Evolutionary conservation across 176 grass and related monocot genomes (phyloP), one percentile per base, ranked within the genome.

Genomic region (Olyra latifolia): DNA sequence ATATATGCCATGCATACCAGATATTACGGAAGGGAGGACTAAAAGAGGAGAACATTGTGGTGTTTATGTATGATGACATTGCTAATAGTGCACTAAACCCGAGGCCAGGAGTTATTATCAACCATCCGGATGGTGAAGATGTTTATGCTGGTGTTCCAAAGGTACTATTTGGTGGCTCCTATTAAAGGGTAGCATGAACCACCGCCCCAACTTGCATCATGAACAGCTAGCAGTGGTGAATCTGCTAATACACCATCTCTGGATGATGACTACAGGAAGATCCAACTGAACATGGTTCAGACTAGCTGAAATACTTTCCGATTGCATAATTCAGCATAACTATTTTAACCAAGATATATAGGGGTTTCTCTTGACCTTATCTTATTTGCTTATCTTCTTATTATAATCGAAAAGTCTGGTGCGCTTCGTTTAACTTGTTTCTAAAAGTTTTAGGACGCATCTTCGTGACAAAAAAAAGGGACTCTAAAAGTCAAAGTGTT

Each of bases 1-100:
- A 97, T 90, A 44, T 97, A 84, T 97, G 91, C 64, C 95, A 97
- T 62, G 95, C 95, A 19, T 97, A 92, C 82, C 91, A 94, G 72
- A 82, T 97, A 87, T 76, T 94, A 47, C 32, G 16, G 57, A 88
- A 84, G 23, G 89, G 95, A 28, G 91, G 89, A 1, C 27, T 94
- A 29, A 97, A 87, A 39, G 91, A 92, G 69, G 89, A 97, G 56
- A 94, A 97, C 84, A 97, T 97, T 47, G 89, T 92, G 30, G 95
- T 94, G 16, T 94, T 91, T 74, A 97, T 97, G 95, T 89, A 94
- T 48, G 91, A 94, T 77, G 95, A 97, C 39, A 70, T 97, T 71
- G 95, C 95, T 23, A 41, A 71, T 55, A 94, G 66, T 82, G 62
- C 11, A 29, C 85, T 92, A 41, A 97, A 97, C 66, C 94, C 89